A percentile compares a stretch with the other conserved stretches of the same genome.
Conservation (phyloP, 345 rosid genomes). For the Euphorbia tirucalli region DNA sequence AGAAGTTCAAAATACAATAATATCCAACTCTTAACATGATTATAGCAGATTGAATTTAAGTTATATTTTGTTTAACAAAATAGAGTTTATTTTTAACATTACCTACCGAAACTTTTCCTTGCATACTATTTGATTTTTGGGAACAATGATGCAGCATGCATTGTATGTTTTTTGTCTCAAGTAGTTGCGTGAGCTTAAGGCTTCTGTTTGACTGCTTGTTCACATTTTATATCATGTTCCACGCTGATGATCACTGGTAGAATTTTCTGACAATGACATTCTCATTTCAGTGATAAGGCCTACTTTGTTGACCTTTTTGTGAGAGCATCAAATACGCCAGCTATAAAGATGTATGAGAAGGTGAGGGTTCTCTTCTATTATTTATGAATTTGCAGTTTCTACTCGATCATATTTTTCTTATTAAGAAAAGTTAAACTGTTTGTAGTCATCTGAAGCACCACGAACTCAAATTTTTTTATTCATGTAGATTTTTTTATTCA, state of each 20-base stretch:
- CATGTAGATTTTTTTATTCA: neutral
- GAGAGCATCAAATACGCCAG: conserved; percentile 92
- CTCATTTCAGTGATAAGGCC: conserved; percentile 70
- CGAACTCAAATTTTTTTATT: too few relatives aligned
- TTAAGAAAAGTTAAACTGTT: too few relatives aligned
- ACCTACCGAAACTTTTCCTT: too few relatives aligned
- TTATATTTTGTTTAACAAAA: neutral
- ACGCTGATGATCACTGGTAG: neutral
- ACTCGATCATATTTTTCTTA: conserved; percentile 6
- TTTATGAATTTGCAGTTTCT: conserved; percentile 1
- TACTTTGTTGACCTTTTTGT: conserved; percentile 96
- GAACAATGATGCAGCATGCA: neutral
- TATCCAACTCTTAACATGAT: neutral
- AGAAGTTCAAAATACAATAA: neutral
- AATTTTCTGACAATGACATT: conserved; percentile 9
- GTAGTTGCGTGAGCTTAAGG: neutral
- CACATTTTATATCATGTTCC: neutral
- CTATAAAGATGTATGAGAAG: conserved; percentile 98
- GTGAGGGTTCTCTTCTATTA: too few relatives aligned
- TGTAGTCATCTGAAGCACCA: too few relatives aligned
- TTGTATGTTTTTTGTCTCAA: neutral
- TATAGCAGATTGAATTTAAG: neutral
- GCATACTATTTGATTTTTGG: neutral
- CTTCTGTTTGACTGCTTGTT: conserved; percentile 1
- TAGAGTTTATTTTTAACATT: neutral